Evolutionary conservation across 202 grass and related monocot genomes (phyloP).

Genomic region (Zizania palustris): DNA sequence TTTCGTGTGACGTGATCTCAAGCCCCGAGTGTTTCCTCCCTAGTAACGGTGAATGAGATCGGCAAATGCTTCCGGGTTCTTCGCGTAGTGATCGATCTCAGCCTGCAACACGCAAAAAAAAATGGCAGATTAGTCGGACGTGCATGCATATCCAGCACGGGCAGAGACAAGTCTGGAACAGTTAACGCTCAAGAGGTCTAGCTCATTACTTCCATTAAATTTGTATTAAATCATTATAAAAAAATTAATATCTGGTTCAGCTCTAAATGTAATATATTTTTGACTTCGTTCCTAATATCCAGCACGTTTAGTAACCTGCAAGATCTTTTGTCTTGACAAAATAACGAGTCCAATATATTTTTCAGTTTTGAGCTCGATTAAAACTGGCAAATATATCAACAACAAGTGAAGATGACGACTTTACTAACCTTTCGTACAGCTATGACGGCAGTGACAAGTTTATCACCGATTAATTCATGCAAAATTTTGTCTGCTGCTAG

Average conservation of each 20-base stretch:
- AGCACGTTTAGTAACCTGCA: neutral
- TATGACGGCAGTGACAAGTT: constrained; percentile 70
- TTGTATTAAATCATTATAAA: no score
- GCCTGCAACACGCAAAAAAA: constrained; percentile 52
- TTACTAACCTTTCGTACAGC: constrained; percentile 71
- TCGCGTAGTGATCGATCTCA: constrained; percentile 74
- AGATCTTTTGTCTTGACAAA: neutral
- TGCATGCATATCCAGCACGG: neutral
- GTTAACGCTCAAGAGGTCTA: no score
- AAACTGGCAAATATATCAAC: neutral
- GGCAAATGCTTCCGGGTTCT: constrained; percentile 64
- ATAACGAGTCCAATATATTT: neutral
- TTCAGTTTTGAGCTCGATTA: neutral
- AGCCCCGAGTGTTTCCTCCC: neutral
- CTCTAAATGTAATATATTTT: no score
- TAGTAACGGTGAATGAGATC: constrained; percentile 90
- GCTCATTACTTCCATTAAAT: no score
- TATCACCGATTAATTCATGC: constrained; percentile 75
- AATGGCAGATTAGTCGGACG: neutral
- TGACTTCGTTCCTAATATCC: no score
- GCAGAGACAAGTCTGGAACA: no score
- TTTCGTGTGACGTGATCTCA: neutral
- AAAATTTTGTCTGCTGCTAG: constrained; percentile 68
- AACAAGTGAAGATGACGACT: neutral
- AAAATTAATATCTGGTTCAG: no score